Base-by-base conservation (phyloP, 345 rosid species). In the Trapa incisa region DNA sequence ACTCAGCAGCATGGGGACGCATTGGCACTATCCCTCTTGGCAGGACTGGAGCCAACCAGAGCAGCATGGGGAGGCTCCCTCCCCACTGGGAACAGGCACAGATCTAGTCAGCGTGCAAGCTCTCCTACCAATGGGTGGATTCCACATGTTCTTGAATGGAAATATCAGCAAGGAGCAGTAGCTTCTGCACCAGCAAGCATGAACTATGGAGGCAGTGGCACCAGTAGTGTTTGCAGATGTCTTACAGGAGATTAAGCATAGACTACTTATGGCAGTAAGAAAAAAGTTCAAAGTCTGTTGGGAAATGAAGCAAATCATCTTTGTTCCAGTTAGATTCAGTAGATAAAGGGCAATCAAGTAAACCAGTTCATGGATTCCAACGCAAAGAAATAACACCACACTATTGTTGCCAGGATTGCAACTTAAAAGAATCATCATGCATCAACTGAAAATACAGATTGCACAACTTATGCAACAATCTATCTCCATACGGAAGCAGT, bases 11-110 rank as follows among this genome's bases (percentile, higher is more conserved):
- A 88, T 14, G 82, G 78, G 29, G 83, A 86, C 39, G 68, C 75
- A 43, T 64, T 83, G 56, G 91, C 86, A 0, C 65, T 87, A 69
- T 91, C 88, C 43, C 78, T 90, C 74, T 93, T 94, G 65, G 87
- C 87, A 36, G 85, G 84, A 1, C 74, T 61, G 6, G 70, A 69
- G 65, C 4, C 79, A 8, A 61, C 72, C 11, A 7, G 42, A 22
- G 60, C 48, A 50, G 8, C 62, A 15, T 17, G 47, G 16, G 22
- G 36, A 7, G 65, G 76, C 57, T 72, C 81, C 5, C 80, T 0
- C 77, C 79, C 1, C 87, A 87, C 67, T 90, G 98, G 96, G 97
- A 90, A 64, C 79, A 86, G 29, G 77, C 94, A n/a, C 76, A 88
- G 66, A 86, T 93, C 65, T 85, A 87, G 69, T 74, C 97, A 16